Base-by-base conservation (phyloP, 2,329 filamentous ascomycete genomes). In the Teratosphaeria destructans region DNA sequence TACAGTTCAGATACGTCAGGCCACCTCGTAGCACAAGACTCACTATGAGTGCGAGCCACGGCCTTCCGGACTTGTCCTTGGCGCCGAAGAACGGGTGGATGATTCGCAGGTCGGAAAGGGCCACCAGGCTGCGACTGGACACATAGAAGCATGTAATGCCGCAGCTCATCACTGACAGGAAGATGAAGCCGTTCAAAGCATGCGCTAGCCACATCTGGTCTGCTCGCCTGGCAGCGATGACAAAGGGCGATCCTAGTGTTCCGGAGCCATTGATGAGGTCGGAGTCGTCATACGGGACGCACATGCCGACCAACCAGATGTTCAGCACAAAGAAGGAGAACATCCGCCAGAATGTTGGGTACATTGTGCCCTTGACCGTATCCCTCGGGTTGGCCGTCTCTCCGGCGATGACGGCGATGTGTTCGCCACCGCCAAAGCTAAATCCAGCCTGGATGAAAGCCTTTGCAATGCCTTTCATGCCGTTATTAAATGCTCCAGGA, bases 241-340 rank as follows among this genome's bases (percentile, higher is more conserved):
- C 68, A 35, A 72, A 72, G 0, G 70, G 70, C n/a, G 67, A 69
- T 4, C 69, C 68, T 4, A 72, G 58, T 1, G 71, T 72, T 12
- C 71, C 71, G 12, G 62, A 64, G 2, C 63, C 65, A 32, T 62
- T 71, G 34, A 68, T 60, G n/a, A 73, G 66, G 39, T 71, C 57
- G 0, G 52, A 52, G 37, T 73, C 71, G 54, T 72, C 47, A 19
- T 61, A 71, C 5, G 70, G 70, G 1, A 73, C 68, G 37, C 69
- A 72, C 70, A 73, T 72, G 4, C 71, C 71, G 8, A 73, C 70
- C 0, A 73, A 66, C 71, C 71, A 73, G 57, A 73, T 71, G 47
- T 72, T 72, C 7, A 72, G 63, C 14, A 73, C 66, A 56, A 72
- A 73, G 56, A 73, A 73, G 2, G 65, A 56, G 52, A 64, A 64